These are phyloP conservation scores for Diaporthe ampelina DNA, from an alignment of 2,329 filamentous ascomycete genomes.

Conservation along the genomic window DNA sequence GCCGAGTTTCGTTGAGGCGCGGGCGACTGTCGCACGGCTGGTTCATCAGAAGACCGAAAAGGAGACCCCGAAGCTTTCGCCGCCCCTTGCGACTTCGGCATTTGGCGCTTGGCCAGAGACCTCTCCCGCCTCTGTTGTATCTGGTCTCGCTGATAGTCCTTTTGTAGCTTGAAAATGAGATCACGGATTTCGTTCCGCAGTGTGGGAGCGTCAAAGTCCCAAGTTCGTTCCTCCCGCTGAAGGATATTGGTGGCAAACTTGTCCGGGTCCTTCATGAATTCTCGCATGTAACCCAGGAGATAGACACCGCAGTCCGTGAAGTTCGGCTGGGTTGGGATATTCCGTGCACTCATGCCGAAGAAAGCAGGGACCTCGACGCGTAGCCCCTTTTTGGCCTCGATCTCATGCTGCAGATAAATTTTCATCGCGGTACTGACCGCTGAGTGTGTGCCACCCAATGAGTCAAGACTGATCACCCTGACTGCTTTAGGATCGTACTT, in stretches of 20 bases:
- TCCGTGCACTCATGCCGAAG: constrained; percentile 75
- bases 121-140: constrained; percentile 54
- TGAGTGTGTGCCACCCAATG: constrained; percentile 76
- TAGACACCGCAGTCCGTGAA: constrained; percentile 92
- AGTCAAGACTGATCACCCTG: constrained; percentile 89
- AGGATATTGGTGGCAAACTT: constrained; percentile 77
- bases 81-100: constrained; percentile 13
- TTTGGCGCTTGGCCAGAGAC: constrained; percentile 43
- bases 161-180: constrained; percentile 74
- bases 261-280: constrained; percentile 83
- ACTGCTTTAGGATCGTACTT: constrained; percentile 69
- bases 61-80: not conserved
- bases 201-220: constrained; percentile 68
- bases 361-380: constrained; percentile 54
- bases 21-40: not conserved
- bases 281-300: constrained; percentile 85
- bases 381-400: constrained; percentile 69
- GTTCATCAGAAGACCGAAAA: not conserved
- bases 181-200: constrained; percentile 77
- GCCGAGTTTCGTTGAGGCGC: not conserved
- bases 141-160: constrained; percentile 64
- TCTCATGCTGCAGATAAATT: constrained; percentile 83
- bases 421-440: constrained; percentile 77
- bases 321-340: constrained; percentile 85
- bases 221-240: constrained; percentile 64